Conservation (phyloP, 2,329 filamentous ascomycete genomes). For the Lithohypha guttulata region DNA sequence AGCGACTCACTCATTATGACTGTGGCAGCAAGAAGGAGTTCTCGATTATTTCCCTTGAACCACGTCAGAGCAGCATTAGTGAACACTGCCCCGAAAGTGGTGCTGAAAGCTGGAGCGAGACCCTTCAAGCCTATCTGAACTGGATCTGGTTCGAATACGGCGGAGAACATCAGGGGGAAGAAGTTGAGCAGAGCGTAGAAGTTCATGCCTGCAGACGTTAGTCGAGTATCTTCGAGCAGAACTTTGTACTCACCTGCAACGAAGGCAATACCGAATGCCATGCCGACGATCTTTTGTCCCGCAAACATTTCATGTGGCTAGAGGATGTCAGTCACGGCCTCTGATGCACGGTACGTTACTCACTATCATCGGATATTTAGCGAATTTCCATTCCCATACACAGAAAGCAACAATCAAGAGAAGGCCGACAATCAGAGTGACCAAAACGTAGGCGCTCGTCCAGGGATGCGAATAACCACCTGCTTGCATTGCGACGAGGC, state of each 20-base stretch:
- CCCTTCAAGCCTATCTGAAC: constrained; percentile 15
- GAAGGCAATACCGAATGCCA: constrained; percentile 16
- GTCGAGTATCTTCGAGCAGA: background rate
- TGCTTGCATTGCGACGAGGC: constrained; percentile 16
- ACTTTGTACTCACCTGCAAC: constrained; percentile 6
- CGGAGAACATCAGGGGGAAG: constrained; percentile 13
- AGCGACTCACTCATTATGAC: constrained; percentile 15
- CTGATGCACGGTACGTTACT: too few species aligned
- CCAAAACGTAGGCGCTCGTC: constrained; percentile 14
- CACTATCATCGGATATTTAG: constrained; percentile 16
- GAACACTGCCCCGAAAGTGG: constrained; percentile 15
- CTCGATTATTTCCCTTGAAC: constrained; percentile 15
- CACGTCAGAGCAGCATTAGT: constrained; percentile 12
- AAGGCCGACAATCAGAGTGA: constrained; percentile 13
- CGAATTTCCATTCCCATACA: constrained; percentile 14
- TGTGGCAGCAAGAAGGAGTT: constrained; percentile 10
- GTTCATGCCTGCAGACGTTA: constrained; percentile 13
- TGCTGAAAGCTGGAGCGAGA: constrained; percentile 12
- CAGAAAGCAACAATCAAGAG: constrained; percentile 11
- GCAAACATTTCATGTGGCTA: constrained; percentile 17
- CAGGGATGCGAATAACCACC: constrained; percentile 17
- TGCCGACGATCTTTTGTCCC: constrained; percentile 14
- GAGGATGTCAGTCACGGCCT: too few species aligned
- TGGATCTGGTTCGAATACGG: constrained; percentile 15
- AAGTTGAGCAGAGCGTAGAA: constrained; percentile 18